Evolutionary conservation across 306 rosid genomes (phyloP), one percentile per base, ranked within the genome.

Genomic region (Cicer pinnatifidum): DNA sequence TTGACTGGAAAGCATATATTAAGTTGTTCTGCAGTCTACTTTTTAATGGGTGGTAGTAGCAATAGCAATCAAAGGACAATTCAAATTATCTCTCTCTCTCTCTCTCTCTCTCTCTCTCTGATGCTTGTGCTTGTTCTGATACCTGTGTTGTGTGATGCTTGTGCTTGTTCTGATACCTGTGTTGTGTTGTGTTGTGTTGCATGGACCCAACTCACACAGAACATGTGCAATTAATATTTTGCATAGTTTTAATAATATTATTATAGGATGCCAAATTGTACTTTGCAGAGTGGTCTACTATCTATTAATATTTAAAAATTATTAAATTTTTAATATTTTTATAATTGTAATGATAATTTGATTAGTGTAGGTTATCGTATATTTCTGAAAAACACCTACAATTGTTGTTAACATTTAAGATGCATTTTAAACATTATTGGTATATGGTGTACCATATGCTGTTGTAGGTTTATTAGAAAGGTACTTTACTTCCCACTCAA

Each of bases 1-100:
- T 87, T 89, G 88, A 89, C 87, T 75, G 89, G 39, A 85, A 84
- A 86, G 88, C 95, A 90, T 83, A 90, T 83, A 77, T 75, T 76
- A 75, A 73, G 71, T 67, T 67, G 78, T 73, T 58, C 62, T 74
- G 81, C 75, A 53, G 60, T 50, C 41, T 80, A 57, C 71, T 89
- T 80, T 80, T 62, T 50, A 81, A 70, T 87, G 78, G 82, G 72
- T 59, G 75, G 82, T 62, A 37, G 75, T 70, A 50, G 74, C 46
- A 59, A 23, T 57, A 57, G 38, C 63, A 57, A 59, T 53, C 60
- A 53, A 75, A 71, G 75, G 57, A 76, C 81, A 72, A 40, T 65
- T 75, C 74, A 39, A 80, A 37, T 68, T 71, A 23, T 40, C 56
- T 68, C 59, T 67, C 62, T 60, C 40, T 23, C 65, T 59, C 12